Conservation (phyloP, 345 rosid genomes). For the Fremontodendron californicum region DNA sequence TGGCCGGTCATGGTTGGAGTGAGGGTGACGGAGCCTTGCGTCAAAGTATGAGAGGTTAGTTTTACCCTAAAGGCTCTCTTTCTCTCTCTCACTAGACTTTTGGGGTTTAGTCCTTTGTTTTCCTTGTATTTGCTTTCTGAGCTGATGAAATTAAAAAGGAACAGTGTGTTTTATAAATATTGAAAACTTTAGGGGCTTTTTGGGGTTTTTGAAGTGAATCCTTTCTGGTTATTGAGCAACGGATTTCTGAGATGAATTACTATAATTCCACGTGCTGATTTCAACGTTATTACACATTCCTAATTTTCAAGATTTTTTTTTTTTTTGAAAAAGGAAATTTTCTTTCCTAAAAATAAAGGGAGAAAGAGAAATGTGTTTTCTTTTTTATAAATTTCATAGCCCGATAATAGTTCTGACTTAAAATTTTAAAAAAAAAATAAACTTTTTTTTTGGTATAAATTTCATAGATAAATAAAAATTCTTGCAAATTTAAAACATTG, state of each 20-base stretch:
- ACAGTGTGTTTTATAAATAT: not conserved
- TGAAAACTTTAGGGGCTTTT: not conserved
- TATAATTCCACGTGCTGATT: not conserved
- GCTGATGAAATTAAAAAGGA: too few relatives aligned
- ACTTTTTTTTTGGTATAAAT: too few relatives aligned
- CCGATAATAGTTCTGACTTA: too few relatives aligned
- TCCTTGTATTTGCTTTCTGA: not conserved
- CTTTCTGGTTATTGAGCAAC: too few relatives aligned
- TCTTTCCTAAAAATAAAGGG: not conserved
- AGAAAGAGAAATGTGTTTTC: too few relatives aligned
- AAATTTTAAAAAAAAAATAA: too few relatives aligned
- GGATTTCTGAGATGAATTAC: not conserved
- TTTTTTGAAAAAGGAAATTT: not conserved
- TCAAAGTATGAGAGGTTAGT: not conserved
- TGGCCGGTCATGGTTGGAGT: not conserved
- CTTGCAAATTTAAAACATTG: not conserved
- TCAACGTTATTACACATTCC: not conserved
- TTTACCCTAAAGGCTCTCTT: not conserved
- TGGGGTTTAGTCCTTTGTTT: not conserved
- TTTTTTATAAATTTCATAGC: too few relatives aligned
- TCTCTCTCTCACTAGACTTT: not conserved
- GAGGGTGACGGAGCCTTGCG: not conserved
- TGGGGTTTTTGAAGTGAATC: not conserved
- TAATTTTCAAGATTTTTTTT: not conserved
- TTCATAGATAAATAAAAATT: not conserved